Evolutionary conservation across 495 filamentous ascomycete genomes (phyloP), one percentile per base, ranked within the genome.

Genomic region (Annulohypoxylon maeteangense): DNA sequence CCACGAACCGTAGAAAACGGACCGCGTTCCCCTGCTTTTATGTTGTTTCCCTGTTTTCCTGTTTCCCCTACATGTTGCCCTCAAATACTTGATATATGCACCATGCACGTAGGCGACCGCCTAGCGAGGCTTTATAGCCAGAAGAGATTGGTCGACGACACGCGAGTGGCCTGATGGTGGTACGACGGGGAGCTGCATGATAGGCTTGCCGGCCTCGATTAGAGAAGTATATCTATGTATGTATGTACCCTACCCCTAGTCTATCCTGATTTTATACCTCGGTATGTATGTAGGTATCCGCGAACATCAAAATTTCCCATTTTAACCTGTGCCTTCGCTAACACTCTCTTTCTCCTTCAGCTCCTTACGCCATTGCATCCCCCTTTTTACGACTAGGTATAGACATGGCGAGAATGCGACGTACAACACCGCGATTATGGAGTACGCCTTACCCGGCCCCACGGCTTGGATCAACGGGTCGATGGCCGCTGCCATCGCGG

Each of bases 371-470:
- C 74, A 76, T 22, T 56, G 64, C 63, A 71, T 70, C 6, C 74
- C 74, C 32, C 54, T 71, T 51, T 47, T 55, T 54, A 62, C 18
- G 23, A 76, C 29, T 0, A 76, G 4, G 50, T 74, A 70, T 61
- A 90, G 74, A 16, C 87, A 75, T 1, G 88, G 87, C 23, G 83
- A 81, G 1, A 83, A 79, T 0, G 76, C 65, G 14, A 85, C 40
- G 77, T 88, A 86, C 3, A 88, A 76, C 3, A 85, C 68, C 0
- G 86, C 84, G 60, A 90, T 80, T 61, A 92, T 88, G 0, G 90
- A 90, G 75, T 89, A 91, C 32, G 88, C 88, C 86, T 90, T 91
- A 0, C 90, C 88, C n/a, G 84, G 78, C 3, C 87, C 88, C 84
- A 91, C 90, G 3, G 79, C 78, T 4, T 81, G 74, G 34, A 91